phyloP scores from a whole-genome alignment of 805 yeast genomes.

The Nakazawaea ernobii region DNA sequence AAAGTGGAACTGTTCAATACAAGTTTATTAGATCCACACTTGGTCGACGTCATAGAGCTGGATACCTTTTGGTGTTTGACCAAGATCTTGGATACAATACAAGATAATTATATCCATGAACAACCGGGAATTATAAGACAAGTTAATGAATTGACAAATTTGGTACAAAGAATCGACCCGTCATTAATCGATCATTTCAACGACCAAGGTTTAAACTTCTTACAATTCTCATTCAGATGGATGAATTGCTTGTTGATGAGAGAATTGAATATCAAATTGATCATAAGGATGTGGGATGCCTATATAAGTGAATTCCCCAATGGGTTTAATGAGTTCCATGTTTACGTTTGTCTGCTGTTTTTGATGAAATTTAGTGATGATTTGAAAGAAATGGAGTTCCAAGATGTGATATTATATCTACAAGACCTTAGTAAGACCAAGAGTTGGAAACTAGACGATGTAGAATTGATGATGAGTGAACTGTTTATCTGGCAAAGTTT shows the following conservation, averaged over 20 bases:
- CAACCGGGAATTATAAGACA: constrained; percentile 96
- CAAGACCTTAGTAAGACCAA: constrained; percentile 81
- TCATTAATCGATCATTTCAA: constrained; percentile 71
- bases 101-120: constrained; percentile 95
- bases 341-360: constrained; percentile 97
- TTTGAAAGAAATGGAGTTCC: constrained; percentile 83
- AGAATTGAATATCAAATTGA: constrained; percentile 71
- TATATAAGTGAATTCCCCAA: constrained; percentile 69
- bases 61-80: constrained; percentile 97
- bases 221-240: constrained; percentile 96
- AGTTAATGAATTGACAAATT: constrained; percentile 70
- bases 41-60: constrained; percentile 74
- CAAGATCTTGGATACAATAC: constrained; percentile 85
- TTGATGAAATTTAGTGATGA: constrained; percentile 80
- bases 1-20: constrained; percentile 62
- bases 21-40: constrained; percentile 47
- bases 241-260: constrained; percentile 98
- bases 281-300: constrained; percentile 97
- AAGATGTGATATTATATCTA: constrained; percentile 84
- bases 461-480: constrained; percentile 88
- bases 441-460: constrained; percentile 82
- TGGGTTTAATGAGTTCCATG: constrained; percentile 89
- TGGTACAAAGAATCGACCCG: constrained; percentile 75
- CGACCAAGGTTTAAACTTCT: constrained; percentile 81
- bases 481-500: constrained; percentile 96